Base-by-base conservation (phyloP, 371 early-diverging fungal genomes). In the Haplosporangium sp. region DNA sequence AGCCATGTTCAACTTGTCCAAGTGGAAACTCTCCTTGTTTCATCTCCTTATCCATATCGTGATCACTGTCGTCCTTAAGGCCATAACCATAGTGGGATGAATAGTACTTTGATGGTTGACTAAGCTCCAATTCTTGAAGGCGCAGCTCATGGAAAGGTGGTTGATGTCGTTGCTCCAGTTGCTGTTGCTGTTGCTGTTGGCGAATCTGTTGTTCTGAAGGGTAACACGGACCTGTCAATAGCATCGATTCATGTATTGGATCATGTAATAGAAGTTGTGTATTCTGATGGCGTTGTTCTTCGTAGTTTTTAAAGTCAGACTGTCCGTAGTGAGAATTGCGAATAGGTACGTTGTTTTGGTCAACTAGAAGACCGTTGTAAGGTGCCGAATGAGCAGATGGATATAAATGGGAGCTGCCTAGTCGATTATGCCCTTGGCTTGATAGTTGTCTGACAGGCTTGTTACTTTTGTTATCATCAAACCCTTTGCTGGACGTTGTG, bases 401-500 rank as follows among this genome's bases (percentile, higher is more conserved):
- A 44, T 59, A 48, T 13, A 63, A 27, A 11, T 59, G 56, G 0
- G 61, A 20, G 34, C 38, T 40, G 27, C 39, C 57, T n/a, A 61
- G 39, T 47, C 58, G 62, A 39, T 65, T 67, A 17, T 62, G 40
- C 6, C 52, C 27, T 34, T 10, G 8, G 15, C 42, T 34, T 60
- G 56, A 60, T 19, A 20, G 20, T 35, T 56, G 45, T 11, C 53
- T 61, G 27, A 58, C 50, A 13, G 62, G 35, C 58, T 61, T 57
- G 20, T 27, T 60, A 15, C 55, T 57, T 38, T 10, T 60, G 20
- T 76, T 57, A 9, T 76, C 56, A 57, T 62, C 48, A 9, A 63
- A 63, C 34, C 55, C 68, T 67, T 56, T 67, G 57, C 48, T 76
- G 72, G 72, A 63, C 64, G 27, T 50, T 63, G 60, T 57, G 37